Percentiles rank a stretch among this genome's conserved stretches.
These are phyloP conservation scores for Fonsecaea multimorphosa DNA, from an alignment of 2,329 filamentous ascomycete genomes.

Conservation along the genomic window DNA sequence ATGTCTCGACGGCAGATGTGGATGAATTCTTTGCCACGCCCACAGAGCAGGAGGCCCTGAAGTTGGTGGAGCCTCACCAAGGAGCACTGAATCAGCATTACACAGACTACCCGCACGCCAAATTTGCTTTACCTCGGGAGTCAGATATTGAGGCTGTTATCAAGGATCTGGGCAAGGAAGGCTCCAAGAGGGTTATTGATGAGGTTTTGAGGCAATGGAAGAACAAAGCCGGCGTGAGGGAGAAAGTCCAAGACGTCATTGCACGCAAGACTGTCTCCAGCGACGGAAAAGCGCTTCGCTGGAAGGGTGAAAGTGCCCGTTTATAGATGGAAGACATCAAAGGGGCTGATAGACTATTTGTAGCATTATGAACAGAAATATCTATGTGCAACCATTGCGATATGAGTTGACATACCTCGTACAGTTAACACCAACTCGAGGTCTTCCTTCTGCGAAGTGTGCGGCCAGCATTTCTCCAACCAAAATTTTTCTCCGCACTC, in stretches of 20 bases:
- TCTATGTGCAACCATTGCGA: background rate
- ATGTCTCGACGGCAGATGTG: slow-evolving; percentile 65
- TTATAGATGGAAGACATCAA: slow-evolving; percentile 5
- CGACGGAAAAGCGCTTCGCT: slow-evolving; percentile 47
- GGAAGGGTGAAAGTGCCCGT: slow-evolving; percentile 31
- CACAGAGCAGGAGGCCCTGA: slow-evolving; percentile 55
- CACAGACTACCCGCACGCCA: slow-evolving; percentile 72
- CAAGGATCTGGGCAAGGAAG: slow-evolving; percentile 52
- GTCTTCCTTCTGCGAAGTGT: background rate
- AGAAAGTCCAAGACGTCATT: slow-evolving; percentile 73
- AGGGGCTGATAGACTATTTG: background rate
- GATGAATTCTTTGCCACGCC: slow-evolving; percentile 71
- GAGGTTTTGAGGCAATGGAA: slow-evolving; percentile 66
- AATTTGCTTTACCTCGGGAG: slow-evolving; percentile 77
- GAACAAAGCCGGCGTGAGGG: slow-evolving; percentile 71
- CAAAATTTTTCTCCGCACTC: slow-evolving; percentile 5
- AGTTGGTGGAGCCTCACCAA: slow-evolving; percentile 61
- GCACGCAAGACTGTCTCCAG: slow-evolving; percentile 61
- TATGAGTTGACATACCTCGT: background rate
- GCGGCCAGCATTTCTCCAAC: background rate
- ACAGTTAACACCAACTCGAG: background rate
- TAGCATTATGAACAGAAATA: background rate
- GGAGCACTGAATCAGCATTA: slow-evolving; percentile 61
- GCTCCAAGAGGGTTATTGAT: slow-evolving; percentile 64
- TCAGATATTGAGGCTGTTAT: slow-evolving; percentile 55